Evolutionary conservation across 345 rosid genomes (phyloP).

Genomic region (Turnera subulata): DNA sequence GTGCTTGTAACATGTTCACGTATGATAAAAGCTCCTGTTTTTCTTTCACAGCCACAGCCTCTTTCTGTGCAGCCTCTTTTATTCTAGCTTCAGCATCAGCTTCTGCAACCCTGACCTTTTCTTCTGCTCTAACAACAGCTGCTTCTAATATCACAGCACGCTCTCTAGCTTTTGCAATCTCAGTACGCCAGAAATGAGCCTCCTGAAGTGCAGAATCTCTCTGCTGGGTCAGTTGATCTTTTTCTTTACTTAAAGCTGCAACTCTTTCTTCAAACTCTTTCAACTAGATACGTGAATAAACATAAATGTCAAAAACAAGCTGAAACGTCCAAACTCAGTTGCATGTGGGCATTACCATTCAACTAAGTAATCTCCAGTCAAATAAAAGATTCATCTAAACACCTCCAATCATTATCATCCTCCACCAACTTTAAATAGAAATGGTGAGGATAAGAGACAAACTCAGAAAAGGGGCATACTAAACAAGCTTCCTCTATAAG

Average conservation of each 20-base stretch:
- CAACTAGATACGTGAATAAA: slow-evolving; percentile 38
- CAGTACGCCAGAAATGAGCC: slow-evolving; percentile 94
- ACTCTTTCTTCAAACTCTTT: slow-evolving; percentile 71
- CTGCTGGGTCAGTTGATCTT: slow-evolving; percentile 68
- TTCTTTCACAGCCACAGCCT: slow-evolving; percentile 62
- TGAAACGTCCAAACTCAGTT: not conserved
- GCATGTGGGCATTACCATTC: not conserved
- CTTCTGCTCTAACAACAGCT: slow-evolving; percentile 88
- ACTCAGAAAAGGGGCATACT: no score
- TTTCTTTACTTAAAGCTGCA: slow-evolving; percentile 54
- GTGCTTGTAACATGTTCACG: slow-evolving; percentile 70
- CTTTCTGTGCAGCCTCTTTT: slow-evolving; percentile 73
- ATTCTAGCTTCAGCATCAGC: slow-evolving; percentile 72
- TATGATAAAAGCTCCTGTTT: slow-evolving; percentile 91
- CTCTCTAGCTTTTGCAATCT: slow-evolving; percentile 96
- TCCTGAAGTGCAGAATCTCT: slow-evolving; percentile 84
- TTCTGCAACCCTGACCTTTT: slow-evolving; percentile 79
- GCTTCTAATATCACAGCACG: slow-evolving; percentile 86
- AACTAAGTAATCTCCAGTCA: no score
- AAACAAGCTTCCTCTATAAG: no score
- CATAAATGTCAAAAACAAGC: slow-evolving; percentile 6
- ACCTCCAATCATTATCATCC: not conserved
- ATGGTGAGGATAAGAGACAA: no score
- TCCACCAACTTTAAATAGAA: no score
- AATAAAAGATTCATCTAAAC: no score